Percentiles rank a stretch among this genome's conserved stretches.
Conservation (phyloP, 164 flowering plant species). For the Aristolochia contorta region DNA sequence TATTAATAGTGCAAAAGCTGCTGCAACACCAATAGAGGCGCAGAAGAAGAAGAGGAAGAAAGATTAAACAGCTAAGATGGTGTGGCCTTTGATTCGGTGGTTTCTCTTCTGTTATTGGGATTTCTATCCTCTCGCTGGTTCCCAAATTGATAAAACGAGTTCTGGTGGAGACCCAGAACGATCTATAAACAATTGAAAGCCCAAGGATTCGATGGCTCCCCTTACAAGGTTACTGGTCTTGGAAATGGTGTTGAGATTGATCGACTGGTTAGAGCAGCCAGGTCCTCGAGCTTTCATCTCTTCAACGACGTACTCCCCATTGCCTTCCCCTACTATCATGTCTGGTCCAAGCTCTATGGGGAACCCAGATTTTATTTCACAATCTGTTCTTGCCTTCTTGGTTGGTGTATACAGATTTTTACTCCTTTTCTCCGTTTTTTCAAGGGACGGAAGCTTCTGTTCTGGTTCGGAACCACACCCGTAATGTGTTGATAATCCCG, state of each 20-base stretch:
- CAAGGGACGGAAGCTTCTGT: conserved; percentile 1
- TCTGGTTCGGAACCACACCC: conserved; percentile 5
- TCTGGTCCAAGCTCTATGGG: conserved; percentile 5
- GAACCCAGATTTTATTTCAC: neutral
- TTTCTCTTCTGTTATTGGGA: too few species aligned
- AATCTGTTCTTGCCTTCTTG: neutral
- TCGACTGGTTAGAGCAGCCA: neutral
- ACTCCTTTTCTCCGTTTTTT: neutral
- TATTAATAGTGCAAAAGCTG: too few species aligned
- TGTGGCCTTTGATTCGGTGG: too few species aligned
- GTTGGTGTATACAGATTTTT: neutral
- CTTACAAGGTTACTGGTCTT: conserved; percentile 3
- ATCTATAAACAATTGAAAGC: too few species aligned
- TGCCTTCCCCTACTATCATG: conserved; percentile 3
- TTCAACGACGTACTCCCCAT: conserved; percentile 3
- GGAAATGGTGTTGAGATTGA: conserved; percentile 4
- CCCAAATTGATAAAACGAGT: too few species aligned
- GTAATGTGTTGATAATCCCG: neutral
- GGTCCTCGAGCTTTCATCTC: neutral
- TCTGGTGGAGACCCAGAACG: too few species aligned
- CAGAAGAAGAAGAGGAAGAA: too few species aligned
- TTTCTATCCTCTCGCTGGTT: too few species aligned
- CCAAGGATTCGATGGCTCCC: conserved; percentile 5
- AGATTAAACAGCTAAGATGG: too few species aligned
- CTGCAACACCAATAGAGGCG: too few species aligned